phyloP scores from a whole-genome alignment of 2,329 filamentous ascomycete species.

The Nemania sp. region DNA sequence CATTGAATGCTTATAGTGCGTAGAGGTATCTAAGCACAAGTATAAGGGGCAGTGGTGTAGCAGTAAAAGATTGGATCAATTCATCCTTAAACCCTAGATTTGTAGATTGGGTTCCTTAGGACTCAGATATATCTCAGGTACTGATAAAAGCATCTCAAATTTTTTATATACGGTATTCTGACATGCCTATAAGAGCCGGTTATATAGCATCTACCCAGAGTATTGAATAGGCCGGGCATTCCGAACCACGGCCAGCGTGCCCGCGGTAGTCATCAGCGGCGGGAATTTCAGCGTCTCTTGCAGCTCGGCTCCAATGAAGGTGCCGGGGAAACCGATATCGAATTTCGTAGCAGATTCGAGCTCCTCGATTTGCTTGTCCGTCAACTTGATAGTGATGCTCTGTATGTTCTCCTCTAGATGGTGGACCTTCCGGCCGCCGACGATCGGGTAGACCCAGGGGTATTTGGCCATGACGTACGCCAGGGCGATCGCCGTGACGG shows the following conservation, averaged over 20 bases:
- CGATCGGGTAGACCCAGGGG: constrained; percentile 57
- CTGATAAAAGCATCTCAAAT: too few species aligned
- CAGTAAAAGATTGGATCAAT: too few species aligned
- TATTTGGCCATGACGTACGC: constrained; percentile 57
- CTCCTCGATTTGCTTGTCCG: constrained; percentile 54
- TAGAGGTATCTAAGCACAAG: too few species aligned
- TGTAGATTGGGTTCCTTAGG: too few species aligned
- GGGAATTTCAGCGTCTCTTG: not conserved
- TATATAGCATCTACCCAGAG: too few species aligned
- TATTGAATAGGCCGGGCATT: not conserved
- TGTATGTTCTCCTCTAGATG: constrained; percentile 59
- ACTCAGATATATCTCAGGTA: too few species aligned
- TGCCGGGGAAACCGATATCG: constrained; percentile 57
- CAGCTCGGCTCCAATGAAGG: not conserved
- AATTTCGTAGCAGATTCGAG: constrained; percentile 59
- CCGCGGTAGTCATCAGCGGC: not conserved
- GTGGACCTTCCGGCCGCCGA: constrained; percentile 58
- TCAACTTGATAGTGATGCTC: constrained; percentile 54
- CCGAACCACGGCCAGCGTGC: not conserved
- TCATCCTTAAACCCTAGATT: too few species aligned
- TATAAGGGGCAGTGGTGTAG: too few species aligned
- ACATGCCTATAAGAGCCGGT: too few species aligned
- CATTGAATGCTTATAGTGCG: too few species aligned
- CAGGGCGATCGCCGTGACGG: constrained; percentile 59
- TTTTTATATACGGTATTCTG: too few species aligned